Conservation (phyloP, 306 rosid species). For the Cicer pinnatifidum region DNA sequence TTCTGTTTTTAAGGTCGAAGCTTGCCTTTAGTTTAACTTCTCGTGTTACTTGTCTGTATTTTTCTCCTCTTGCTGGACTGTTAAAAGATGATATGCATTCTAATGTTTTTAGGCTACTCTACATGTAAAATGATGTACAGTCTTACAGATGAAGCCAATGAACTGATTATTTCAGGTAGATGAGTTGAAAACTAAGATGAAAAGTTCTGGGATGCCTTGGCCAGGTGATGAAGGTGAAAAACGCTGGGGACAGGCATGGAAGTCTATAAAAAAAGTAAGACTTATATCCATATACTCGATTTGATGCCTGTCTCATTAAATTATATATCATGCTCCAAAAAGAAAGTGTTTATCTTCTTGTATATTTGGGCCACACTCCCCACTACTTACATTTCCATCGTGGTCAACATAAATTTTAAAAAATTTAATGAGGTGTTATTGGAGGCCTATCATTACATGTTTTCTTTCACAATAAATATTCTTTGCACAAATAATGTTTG, state of each 20-base stretch:
- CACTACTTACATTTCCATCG: slow-evolving; percentile 11
- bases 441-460: slow-evolving; percentile 18
- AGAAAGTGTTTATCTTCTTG: slow-evolving; percentile 14
- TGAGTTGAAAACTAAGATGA: slow-evolving; percentile 81
- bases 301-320: slow-evolving; percentile 16
- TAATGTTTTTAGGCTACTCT: slow-evolving; percentile 20
- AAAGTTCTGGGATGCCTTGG: slow-evolving; percentile 99
- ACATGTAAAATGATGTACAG: slow-evolving; percentile 38
- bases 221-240: slow-evolving; percentile 97
- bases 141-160: slow-evolving; percentile 39
- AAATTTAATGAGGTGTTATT: slow-evolving; percentile 19
- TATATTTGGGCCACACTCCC: slow-evolving; percentile 24
- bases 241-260: slow-evolving; percentile 95
- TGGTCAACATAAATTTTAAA: slow-evolving; percentile 19
- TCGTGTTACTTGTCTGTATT: not conserved
- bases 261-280: slow-evolving; percentile 83
- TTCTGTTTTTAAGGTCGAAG: slow-evolving; percentile 17
- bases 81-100: slow-evolving; percentile 16
- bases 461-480: slow-evolving; percentile 21
- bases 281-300: slow-evolving; percentile 35
- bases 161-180: slow-evolving; percentile 64
- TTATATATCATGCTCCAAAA: slow-evolving; percentile 17
- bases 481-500: slow-evolving; percentile 25
- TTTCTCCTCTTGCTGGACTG: slow-evolving; percentile 10
- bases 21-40: not conserved